Base-by-base conservation (phyloP, 306 rosid genomes). In the Acacia melanoxylon region DNA sequence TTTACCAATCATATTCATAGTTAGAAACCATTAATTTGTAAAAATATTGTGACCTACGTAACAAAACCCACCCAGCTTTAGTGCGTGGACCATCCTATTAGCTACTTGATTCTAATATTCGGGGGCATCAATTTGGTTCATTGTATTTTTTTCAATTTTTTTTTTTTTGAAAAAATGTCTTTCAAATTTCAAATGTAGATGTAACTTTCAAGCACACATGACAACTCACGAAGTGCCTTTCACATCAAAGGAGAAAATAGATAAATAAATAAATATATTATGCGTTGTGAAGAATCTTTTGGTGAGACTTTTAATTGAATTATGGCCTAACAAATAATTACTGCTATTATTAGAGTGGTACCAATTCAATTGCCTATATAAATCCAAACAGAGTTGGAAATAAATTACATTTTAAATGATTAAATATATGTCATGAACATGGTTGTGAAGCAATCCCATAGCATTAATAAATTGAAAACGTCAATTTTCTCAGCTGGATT, bases 51-150 rank as follows among this genome's bases (percentile, higher is more conserved):
- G 54, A 42, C 11, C 19, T 12, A 69, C 12, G n/a, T 31, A 72
- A 33, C 79, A 73, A 56, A 46, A 81, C 45, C 78, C 85, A 79
- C 69, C 73, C 29, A 79, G 76, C 46, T 75, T 35, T 78, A 84
- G 90, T 87, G 84, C 70, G 84, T 87, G 86, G 87, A 84, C 87
- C 89, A 78, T 78, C 58, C 85, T 85, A 83, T 74, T 81, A 83
- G 78, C 85, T 72, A 44, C 78, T 81, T 81, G 69, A 78, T 77
- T 13, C 59, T 77, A 81, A 73, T 46, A 80, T 40, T 75, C 8
- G 54, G 84, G 11, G 74, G 84, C 24, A 79, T 83, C 86, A 33
- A 5, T 52, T 49, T 59, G 66, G 59, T 52, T 52, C 10, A 1
- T 52, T 52, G 59, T 17, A 52, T 52, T 52, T 52, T 4, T 15